These are phyloP conservation scores for Cercospora canescens DNA, from an alignment of 2,329 filamentous ascomycete genomes.

Conservation along the genomic window DNA sequence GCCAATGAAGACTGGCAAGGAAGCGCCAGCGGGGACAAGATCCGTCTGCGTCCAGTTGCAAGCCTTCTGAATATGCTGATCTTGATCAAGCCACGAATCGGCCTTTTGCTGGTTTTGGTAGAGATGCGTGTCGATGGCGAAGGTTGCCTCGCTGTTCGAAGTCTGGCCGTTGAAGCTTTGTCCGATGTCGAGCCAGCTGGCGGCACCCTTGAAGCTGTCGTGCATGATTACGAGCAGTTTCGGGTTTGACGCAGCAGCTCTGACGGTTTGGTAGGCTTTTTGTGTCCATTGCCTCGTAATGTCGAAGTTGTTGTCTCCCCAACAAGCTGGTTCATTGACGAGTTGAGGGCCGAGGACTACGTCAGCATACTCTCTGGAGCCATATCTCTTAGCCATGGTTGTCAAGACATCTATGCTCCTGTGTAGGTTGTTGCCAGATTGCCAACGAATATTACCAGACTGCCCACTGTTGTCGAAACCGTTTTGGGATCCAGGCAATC, in stretches of 20 bases:
- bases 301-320: slow-evolving; percentile 37
- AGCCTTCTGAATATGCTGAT: slow-evolving; percentile 43
- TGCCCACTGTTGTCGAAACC: slow-evolving; percentile 45
- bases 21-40: slow-evolving; percentile 27
- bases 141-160: slow-evolving; percentile 30
- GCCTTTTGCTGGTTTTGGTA: slow-evolving; percentile 45
- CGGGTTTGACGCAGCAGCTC: slow-evolving; percentile 33
- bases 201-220: slow-evolving; percentile 38
- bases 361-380: slow-evolving; percentile 39
- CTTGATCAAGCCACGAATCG: slow-evolving; percentile 41
- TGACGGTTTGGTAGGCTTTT: slow-evolving; percentile 38
- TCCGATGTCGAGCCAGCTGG: slow-evolving; percentile 34
- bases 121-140: slow-evolving; percentile 47
- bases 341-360: slow-evolving; percentile 47
- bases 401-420: slow-evolving; percentile 41
- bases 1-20: slow-evolving; percentile 43
- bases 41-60: slow-evolving; percentile 37
- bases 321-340: slow-evolving; percentile 46
- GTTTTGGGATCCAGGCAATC: slow-evolving; percentile 52
- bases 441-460: slow-evolving; percentile 31
- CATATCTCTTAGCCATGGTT: slow-evolving; percentile 44
- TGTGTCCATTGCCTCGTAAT: slow-evolving; percentile 39
- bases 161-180: slow-evolving; percentile 30
- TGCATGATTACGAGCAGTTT: slow-evolving; percentile 43
- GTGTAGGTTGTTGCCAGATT: slow-evolving; percentile 34